Base-by-base conservation (phyloP, 2,329 filamentous ascomycete genomes). In the Fonsecaea nubica region DNA sequence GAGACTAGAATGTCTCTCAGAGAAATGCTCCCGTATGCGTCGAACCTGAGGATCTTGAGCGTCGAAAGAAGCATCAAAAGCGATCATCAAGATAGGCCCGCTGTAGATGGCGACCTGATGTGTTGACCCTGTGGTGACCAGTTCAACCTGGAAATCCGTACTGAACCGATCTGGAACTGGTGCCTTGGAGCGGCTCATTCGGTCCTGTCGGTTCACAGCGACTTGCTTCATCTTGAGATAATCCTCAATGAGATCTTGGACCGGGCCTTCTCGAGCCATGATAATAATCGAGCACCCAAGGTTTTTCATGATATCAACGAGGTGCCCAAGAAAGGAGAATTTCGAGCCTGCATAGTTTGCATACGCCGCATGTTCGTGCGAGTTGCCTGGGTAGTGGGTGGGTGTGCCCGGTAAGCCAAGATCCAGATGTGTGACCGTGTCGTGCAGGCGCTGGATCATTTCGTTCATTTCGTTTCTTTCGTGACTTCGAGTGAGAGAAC, bases 281-380 rank as follows among this genome's bases (percentile, higher is more conserved):
- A 82, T 71, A 15, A 81, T 74, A 13, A 82, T 64, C 62, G 81
- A 79, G 12, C 79, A 69, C 56, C 80, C 77, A 58, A 74, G 71
- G 4, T 63, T 70, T 25, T 73, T 74, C 1, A 76, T 75, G 15
- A 76, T 67, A 50, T 81, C 76, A 33, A 81, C 75, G 13, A 82
- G 72, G 62, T 79, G 76, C n/a, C 78, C 77, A 4, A 83, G 74
- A 21, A 82, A 77, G 21, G 77, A 72, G 52, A 82, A 83, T 68
- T 83, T 83, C 9, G 80, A 76, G 57, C 81, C 81, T 7, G 79
- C 80, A 67, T 82, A 82, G 62, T 82, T 80, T 4, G 80, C 80
- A 78, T 80, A 82, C 4, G 77, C 73, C 5, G 80, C 78, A 66
- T 81, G 76, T 62, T 78, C 76, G 53, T 74, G 69, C 6, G 77